Evolutionary conservation across 306 rosid genomes (phyloP).

Genomic region (Fagus sylvatica): DNA sequence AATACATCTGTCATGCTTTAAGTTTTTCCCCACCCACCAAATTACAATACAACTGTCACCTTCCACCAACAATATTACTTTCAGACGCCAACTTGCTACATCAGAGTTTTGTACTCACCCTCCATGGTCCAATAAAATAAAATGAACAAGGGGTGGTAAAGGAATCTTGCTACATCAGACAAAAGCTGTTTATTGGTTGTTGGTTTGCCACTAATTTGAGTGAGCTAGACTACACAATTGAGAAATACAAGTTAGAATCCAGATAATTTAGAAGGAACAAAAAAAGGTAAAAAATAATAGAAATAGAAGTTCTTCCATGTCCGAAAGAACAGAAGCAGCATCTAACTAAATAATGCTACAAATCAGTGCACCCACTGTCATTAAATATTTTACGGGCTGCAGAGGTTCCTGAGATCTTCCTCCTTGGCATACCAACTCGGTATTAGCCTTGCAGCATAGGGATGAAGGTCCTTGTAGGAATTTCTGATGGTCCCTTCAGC

Average conservation of each 20-base stretch:
- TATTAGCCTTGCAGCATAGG: constrained; percentile 80
- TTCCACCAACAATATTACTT: background rate
- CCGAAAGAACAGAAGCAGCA: background rate
- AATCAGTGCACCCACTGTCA: constrained; percentile 6
- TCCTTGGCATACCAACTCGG: constrained; percentile 89
- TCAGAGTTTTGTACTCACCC: background rate
- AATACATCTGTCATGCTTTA: background rate
- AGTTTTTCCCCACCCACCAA: background rate
- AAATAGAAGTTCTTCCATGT: background rate
- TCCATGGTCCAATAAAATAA: background rate
- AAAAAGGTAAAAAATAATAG: background rate
- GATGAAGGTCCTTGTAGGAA: constrained; percentile 86
- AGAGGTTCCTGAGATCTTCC: constrained; percentile 76
- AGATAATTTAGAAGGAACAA: background rate
- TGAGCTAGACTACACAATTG: background rate
- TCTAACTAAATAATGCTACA: background rate
- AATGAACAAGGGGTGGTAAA: background rate
- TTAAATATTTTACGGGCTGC: constrained; percentile 69
- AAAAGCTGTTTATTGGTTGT: background rate
- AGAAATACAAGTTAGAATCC: background rate
- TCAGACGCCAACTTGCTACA: background rate
- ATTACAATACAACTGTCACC: background rate
- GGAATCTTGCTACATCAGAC: background rate
- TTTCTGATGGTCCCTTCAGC: constrained; percentile 97
- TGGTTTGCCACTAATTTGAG: background rate